These are phyloP conservation scores for Allium sativum DNA, from an alignment of 106 monocot genomes.

Conservation along the genomic window DNA sequence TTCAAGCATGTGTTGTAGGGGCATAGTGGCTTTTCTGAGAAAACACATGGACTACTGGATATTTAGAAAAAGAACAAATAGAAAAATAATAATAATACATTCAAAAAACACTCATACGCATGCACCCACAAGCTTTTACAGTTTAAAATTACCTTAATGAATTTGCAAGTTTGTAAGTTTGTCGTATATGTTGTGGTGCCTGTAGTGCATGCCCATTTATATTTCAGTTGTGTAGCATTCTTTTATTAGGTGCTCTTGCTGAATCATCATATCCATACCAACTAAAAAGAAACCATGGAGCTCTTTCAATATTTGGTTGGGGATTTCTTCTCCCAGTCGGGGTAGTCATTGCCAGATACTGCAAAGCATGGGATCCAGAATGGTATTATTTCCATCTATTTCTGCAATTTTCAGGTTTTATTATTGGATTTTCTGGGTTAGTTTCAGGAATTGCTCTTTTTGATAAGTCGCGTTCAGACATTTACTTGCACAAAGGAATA, in stretches of 20 bases:
- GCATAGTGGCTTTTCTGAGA: no score
- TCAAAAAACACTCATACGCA: no score
- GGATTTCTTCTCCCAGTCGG: constrained; percentile 81
- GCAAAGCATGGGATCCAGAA: constrained; percentile 52
- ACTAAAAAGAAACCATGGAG: constrained; percentile 71
- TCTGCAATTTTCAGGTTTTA: constrained; percentile 65
- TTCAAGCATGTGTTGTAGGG: no score
- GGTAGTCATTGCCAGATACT: constrained; percentile 68
- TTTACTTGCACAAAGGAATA: constrained; percentile 57
- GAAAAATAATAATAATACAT: no score
- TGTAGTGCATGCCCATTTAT: no score
- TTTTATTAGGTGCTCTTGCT: constrained; percentile 51
- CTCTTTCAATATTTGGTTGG: constrained; percentile 73
- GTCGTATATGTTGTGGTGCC: no score
- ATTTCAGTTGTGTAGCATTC: no score
- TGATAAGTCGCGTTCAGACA: constrained; percentile 52
- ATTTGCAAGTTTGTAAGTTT: no score
- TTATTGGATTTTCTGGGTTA: constrained; percentile 54
- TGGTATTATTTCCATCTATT: constrained; percentile 69
- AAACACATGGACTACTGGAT: no score
- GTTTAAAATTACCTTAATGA: no score
- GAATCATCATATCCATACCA: constrained; percentile 55
- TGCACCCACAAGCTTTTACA: no score
- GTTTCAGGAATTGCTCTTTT: constrained; percentile 63
- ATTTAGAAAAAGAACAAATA: no score